Percentiles rank a stretch among this genome's conserved stretches.
Evolutionary conservation across 805 yeast species (phyloP).

Genomic region (Schwanniomyces occidentalis): DNA sequence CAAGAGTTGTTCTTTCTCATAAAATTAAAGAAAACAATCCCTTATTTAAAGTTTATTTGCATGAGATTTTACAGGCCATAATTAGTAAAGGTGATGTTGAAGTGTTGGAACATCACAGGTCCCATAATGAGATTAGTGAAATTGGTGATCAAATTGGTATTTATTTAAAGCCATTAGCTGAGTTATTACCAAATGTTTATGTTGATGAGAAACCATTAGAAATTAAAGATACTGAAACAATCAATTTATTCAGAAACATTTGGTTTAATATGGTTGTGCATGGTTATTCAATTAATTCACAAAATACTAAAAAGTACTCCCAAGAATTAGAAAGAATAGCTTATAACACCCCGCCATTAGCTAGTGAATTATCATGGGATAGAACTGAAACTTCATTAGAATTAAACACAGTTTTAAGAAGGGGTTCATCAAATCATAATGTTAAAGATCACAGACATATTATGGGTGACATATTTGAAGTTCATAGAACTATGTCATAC

Average conservation of each 20-base stretch:
- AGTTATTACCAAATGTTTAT: constrained; percentile 60
- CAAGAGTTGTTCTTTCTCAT: constrained; percentile 49
- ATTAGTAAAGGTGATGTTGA: constrained; percentile 80
- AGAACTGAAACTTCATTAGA: constrained; percentile 91
- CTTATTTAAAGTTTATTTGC: constrained; percentile 52
- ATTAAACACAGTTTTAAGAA: constrained; percentile 82
- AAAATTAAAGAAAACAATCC: constrained; percentile 42
- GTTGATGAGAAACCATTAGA: constrained; percentile 41
- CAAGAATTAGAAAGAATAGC: constrained; percentile 69
- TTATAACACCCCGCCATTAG: constrained; percentile 81
- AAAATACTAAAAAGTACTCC: constrained; percentile 48
- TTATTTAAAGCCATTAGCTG: constrained; percentile 73
- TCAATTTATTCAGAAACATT: constrained; percentile 73
- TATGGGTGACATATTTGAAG: constrained; percentile 50
- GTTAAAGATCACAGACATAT: constrained; percentile 72
- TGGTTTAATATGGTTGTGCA: constrained; percentile 96
- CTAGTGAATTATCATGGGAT: constrained; percentile 75
- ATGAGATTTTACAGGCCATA: constrained; percentile 65
- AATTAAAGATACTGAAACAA: constrained; percentile 47
- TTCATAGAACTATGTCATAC: constrained; percentile 57
- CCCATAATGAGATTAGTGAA: constrained; percentile 68
- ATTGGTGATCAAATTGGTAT: constrained; percentile 68
- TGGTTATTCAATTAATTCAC: constrained; percentile 71
- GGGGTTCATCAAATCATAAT: constrained; percentile 84
- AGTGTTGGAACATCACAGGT: constrained; percentile 72